Evolutionary conservation across 1,284 basidiomycete species (phyloP), one percentile per base, ranked within the genome.

Genomic region (Abortiporus biennis): DNA sequence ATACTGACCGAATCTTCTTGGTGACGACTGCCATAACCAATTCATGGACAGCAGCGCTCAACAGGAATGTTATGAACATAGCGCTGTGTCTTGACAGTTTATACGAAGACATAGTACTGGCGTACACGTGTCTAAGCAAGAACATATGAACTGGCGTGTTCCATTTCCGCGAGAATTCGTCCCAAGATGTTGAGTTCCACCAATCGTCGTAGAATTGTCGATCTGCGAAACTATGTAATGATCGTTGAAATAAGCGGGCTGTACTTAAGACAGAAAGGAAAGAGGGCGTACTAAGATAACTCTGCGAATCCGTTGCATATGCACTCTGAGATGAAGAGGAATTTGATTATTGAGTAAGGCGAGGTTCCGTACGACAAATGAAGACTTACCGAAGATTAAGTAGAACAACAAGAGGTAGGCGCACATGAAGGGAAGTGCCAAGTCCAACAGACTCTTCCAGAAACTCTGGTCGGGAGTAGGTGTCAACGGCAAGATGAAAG

Each of bases 141-240:
- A 98, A 98, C 2, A 81, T 81, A 60, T 97, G 80, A n/a, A 93
- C 85, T 6, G 82, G 76, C 53, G 88, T 91, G 68, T 96, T 96
- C 93, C 93, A 96, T 66, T 94, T 93, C 37, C 93, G 81, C 4
- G 91, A 86, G 64, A 96, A 99, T 61, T 97, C 92, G 57, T 97
- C 96, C 86, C 91, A 95, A 2, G 87, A 88, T 0, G 87, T 92
- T 1, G 91, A 90, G 66, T 98, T 99, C 95, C 95, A 98, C 89
- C 92, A 97, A 60, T 97, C 94, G 63, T 93, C 88, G 63, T 98
- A 99, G 63, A 98, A 98, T 53, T 93, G 88, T 32, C 95, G 76
- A 61, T 99, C 95, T 20, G 92, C 92, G 58, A 98, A 99, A 58
- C 86, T 87, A 48, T 5, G 47, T 9, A 43, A 40, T 46, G 36